Evolutionary conservation across 2,329 filamentous ascomycete species (phyloP).

Genomic region (Fusarium liriodendri): DNA sequence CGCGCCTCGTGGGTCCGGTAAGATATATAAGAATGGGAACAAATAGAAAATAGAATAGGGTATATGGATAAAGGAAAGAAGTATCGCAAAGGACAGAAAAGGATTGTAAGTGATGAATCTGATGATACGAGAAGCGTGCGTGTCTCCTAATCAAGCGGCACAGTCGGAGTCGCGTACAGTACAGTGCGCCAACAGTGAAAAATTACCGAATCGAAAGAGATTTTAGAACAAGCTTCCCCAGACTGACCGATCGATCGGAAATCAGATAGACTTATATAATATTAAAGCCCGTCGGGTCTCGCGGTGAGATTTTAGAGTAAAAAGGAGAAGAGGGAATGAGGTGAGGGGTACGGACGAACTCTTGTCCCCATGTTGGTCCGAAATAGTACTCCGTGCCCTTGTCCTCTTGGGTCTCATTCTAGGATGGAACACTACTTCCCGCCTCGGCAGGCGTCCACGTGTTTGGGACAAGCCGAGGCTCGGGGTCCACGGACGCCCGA

Average conservation of each 20-base stretch:
- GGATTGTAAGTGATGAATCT: not conserved
- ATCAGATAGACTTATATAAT: not conserved
- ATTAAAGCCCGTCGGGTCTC: not conserved
- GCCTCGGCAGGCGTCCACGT: constrained; percentile 28
- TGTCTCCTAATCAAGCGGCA: not conserved
- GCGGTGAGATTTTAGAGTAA: not conserved
- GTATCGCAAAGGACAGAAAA: not conserved
- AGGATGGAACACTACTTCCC: not conserved
- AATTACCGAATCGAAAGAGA: not conserved
- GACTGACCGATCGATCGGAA: not conserved
- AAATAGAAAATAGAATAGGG: not conserved
- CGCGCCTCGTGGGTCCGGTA: not conserved
- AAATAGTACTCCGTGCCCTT: not conserved
- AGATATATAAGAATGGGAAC: not conserved
- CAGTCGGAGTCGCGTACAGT: not conserved
- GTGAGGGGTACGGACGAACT: constrained; percentile 11
- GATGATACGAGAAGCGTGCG: not conserved
- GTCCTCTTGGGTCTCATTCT: not conserved
- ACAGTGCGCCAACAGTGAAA: not conserved
- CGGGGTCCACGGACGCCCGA: constrained; percentile 1
- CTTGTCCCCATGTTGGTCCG: not conserved
- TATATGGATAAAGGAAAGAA: not conserved
- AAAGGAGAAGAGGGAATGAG: not conserved
- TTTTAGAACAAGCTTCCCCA: not conserved
- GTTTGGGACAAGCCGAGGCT: constrained; percentile 31